Conservation (phyloP, 2,329 filamentous ascomycete species). For the Fusarium subglutinans region DNA sequence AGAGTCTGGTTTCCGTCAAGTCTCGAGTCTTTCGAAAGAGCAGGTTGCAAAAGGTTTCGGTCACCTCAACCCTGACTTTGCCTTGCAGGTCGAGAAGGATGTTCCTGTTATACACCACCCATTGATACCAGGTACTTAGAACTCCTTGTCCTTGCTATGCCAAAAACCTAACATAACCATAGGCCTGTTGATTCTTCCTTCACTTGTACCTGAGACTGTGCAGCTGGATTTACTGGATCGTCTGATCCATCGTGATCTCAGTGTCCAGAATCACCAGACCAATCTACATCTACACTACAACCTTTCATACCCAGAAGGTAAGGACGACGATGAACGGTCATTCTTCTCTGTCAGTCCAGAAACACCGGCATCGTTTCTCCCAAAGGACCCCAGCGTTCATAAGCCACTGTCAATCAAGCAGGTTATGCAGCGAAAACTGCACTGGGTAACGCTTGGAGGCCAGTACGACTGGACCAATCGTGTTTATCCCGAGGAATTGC, state of each 20-base stretch:
- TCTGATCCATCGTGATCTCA: conserved; percentile 81
- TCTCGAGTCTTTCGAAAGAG: conserved; percentile 54
- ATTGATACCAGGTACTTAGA: conserved; percentile 70
- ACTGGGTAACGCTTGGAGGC: conserved; percentile 93
- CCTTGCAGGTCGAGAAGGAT: conserved; percentile 48
- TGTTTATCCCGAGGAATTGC: conserved; percentile 74
- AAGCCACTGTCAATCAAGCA: conserved; percentile 75
- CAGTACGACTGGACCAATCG: conserved; percentile 97
- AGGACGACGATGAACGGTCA: conserved; percentile 49
- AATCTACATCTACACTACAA: conserved; percentile 89
- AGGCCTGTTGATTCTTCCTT: conserved; percentile 84
- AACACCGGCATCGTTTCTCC: conserved; percentile 65
- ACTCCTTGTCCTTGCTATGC: not conserved
- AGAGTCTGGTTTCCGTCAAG: conserved; percentile 56
- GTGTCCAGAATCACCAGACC: conserved; percentile 78
- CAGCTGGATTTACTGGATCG: conserved; percentile 77
- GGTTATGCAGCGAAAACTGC: conserved; percentile 81
- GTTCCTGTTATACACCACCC: conserved; percentile 70
- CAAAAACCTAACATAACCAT: not conserved
- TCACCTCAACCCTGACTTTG: conserved; percentile 49
- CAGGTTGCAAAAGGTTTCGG: conserved; percentile 56
- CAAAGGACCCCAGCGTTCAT: conserved; percentile 79
- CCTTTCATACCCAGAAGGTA: conserved; percentile 64
- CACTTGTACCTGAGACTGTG: conserved; percentile 73
- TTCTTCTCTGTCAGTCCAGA: conserved; percentile 64